phyloP scores from a whole-genome alignment of 129 eudicot genomes.

The Chrysanthemum seticuspe region DNA sequence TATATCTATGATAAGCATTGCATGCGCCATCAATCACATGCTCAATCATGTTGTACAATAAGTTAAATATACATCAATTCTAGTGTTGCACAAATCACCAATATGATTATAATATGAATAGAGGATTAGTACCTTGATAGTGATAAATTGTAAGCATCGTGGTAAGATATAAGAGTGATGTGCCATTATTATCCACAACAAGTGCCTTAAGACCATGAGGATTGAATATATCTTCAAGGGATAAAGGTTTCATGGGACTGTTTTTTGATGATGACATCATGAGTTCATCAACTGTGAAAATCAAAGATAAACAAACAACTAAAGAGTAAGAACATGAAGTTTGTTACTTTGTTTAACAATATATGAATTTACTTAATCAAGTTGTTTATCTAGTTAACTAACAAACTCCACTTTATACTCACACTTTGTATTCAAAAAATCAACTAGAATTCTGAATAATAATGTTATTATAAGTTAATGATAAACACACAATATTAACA shows the following conservation, averaged over 20 bases:
- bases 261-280: conserved; percentile 3
- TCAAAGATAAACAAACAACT: not conserved
- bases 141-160: conserved; percentile 15
- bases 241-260: conserved; percentile 9
- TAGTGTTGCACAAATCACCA: not conserved
- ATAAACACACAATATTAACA: no score
- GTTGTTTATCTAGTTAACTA: no score
- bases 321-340: not conserved
- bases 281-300: no score
- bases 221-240: conserved; percentile 15
- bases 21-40: not conserved
- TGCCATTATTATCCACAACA: conserved; percentile 24
- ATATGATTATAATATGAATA: not conserved
- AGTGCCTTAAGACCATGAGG: conserved; percentile 27
- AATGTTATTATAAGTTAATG: no score
- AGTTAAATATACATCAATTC: not conserved
- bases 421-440: no score
- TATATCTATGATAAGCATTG: no score
- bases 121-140: conserved; percentile 24
- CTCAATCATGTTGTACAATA: not conserved
- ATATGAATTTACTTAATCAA: not conserved
- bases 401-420: no score
- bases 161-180: conserved; percentile 19
- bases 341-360: conserved; percentile 1
- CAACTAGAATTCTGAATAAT: no score